Base-by-base conservation (phyloP, 2,329 filamentous ascomycete genomes). In the Davidsoniella australis region DNA sequence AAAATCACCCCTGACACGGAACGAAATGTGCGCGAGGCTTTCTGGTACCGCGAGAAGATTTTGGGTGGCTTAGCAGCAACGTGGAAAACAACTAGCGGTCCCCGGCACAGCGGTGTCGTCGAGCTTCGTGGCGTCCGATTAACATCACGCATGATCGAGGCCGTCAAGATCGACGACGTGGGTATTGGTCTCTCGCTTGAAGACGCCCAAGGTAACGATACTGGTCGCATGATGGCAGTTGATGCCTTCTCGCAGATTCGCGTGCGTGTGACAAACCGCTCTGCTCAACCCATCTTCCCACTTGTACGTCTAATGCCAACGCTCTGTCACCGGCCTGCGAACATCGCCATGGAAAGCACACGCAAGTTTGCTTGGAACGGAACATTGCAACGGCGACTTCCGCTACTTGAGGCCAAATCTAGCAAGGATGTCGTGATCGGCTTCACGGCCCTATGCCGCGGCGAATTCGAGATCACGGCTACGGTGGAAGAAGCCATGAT, bases 41-140 rank as follows among this genome's bases (percentile, higher is more conserved):
- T 95, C 61, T 95, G 88, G 88, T 94, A 86, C 62, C 77, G 87
- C 14, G 84, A 94, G 61, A 78, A 77, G 59, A 72, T 95, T 2
- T 71, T 95, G 2, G 79, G 82, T 53, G 69, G 71, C 40, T 65
- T 94, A 8, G 71, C 70, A 23, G 86, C 81, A 0, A 75, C 71
- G 0, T 95, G 88, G 88, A 75, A 68, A 49, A 76, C 76, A 0
- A 67, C 56, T 1, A 67, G 68, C 1, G 67, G 67, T 1, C 67
- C 68, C 0, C 62, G 65, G 42, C 72, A 81, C 38, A 65, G 68
- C 42, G 88, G 88, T 2, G 69, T 68, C 1, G 73, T 95, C 47
- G 85, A 94, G 59, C 66, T 94, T 4, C 78, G 87, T 40, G 78
- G 76, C 33, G 75, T 94, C 43, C 74, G 83, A 8, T 68, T 95